These are phyloP conservation scores for Botrytis fabae DNA, from an alignment of 2,329 filamentous ascomycete species.

Conservation along the genomic window DNA sequence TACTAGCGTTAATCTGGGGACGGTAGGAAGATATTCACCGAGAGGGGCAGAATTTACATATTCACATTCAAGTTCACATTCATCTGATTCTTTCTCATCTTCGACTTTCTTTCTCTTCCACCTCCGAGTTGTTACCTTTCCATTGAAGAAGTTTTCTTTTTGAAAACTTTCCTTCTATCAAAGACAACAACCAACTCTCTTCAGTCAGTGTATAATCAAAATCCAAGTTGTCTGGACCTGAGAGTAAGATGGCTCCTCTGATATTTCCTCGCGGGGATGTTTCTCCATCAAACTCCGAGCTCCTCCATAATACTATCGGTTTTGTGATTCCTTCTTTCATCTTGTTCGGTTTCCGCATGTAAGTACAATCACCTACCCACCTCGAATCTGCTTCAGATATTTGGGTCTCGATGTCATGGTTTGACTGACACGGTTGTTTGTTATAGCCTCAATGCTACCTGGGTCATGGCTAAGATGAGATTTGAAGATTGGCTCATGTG, in stretches of 20 bases:
- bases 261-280: slow-evolving; percentile 23
- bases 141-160: background rate
- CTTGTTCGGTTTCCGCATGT: slow-evolving; percentile 30
- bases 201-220: background rate
- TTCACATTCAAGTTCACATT: background rate
- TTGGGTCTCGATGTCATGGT: no score
- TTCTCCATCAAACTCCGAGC: slow-evolving; percentile 28
- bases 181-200: background rate
- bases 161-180: background rate
- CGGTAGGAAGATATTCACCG: slow-evolving; percentile 10
- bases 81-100: background rate
- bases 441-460: slow-evolving; percentile 28
- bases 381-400: no score
- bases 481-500: slow-evolving; percentile 45
- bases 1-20: slow-evolving; percentile 13
- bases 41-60: background rate
- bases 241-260: background rate
- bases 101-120: background rate
- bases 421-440: background rate
- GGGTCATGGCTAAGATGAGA: slow-evolving; percentile 27
- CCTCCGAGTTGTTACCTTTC: no score
- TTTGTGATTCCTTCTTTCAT: slow-evolving; percentile 30
- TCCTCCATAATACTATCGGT: slow-evolving; percentile 32
- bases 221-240: background rate
- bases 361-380: slow-evolving; percentile 19